Base-by-base conservation (phyloP, 139 green algal species). In the Picochlorum sp. region DNA sequence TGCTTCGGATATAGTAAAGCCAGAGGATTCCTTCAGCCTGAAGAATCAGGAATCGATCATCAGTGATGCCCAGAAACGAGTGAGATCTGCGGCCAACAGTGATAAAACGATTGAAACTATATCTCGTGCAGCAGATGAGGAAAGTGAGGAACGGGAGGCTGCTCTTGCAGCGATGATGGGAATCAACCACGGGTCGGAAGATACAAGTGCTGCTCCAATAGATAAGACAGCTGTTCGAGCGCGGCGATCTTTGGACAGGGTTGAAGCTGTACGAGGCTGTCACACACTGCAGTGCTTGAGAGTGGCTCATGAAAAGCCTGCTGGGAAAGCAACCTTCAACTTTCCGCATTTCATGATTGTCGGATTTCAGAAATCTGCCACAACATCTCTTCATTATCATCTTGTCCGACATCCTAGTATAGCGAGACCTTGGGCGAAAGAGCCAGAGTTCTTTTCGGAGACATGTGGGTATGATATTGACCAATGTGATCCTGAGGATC, bases 361-460 rank as follows among this genome's bases (percentile, higher is more conserved):
- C n/a, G 58, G 58, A 7, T 65, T 21, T 21, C 58, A 65, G 21
- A 65, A 65, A 20, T 45, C 58, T 52, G 58, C 58, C 14, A 65
- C 58, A 2, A 65, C 58, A 18, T 65, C 58, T 18, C 23, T 65
- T 3, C 57, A 57, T 59, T 28, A 21, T 28, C 58, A 65, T 52
- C 23, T 65, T 13, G 15, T n/a, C 57, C 58, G 23, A 16, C 58
- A 65, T 23, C 58, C 58, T 45, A 15, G 57, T 18, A 14, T 65
- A 7, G 16, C n/a, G 10, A 23, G 58, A 8, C 58, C 58, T 26
- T 65, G 58, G 58, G 20, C 16, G 15, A 65, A 65, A 52, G 58
- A 65, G 23, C 58, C 58, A 52, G 58, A 65, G 21, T 65, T 65
- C 58, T 65, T 65, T 18, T 57, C 41, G 9, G 58, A 65, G 15